Evolutionary conservation across 495 filamentous ascomycete species (phyloP).

Genomic region (Chlorociboria aeruginascens): DNA sequence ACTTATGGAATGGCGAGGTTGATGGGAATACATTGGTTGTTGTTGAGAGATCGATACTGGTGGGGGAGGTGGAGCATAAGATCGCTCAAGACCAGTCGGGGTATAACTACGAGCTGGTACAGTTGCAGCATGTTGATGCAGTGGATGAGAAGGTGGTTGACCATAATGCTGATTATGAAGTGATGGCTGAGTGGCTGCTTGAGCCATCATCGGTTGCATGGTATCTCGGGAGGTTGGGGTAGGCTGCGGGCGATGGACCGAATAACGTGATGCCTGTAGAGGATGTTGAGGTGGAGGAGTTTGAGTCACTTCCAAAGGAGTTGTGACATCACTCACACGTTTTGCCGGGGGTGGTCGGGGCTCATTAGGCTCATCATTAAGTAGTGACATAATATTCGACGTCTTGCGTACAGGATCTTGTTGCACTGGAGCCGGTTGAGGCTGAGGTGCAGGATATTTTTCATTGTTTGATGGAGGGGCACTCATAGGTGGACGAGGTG

Average conservation of each 20-base stretch:
- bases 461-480: conserved; percentile 13
- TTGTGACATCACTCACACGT: conserved; percentile 18
- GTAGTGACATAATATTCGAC: conserved; percentile 46
- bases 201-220: conserved; percentile 8
- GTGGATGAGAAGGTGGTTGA: conserved; percentile 22
- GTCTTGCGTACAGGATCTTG: conserved; percentile 34
- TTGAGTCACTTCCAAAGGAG: conserved; percentile 8
- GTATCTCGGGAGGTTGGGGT: conserved; percentile 1
- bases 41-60: conserved; percentile 14
- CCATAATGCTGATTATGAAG: conserved; percentile 25
- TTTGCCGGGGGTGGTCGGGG: conserved; percentile 35
- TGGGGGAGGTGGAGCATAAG: conserved; percentile 17
- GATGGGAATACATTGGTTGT: conserved; percentile 14
- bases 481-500: conserved; percentile 11
- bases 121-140: conserved; percentile 22
- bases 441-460: conserved; percentile 7
- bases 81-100: conserved; percentile 19
- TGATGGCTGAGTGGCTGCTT: conserved; percentile 8
- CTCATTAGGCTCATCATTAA: conserved; percentile 46
- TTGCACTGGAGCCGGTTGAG: conserved; percentile 27
- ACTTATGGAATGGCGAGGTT: conserved; percentile 10
- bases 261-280: conserved; percentile 10
- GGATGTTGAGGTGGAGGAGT: conserved; percentile 16
- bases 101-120: conserved; percentile 20
- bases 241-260: conserved; percentile 3